Evolutionary conservation across 1,284 basidiomycete genomes (phyloP).

Genomic region (Chalciporus piperatoides): DNA sequence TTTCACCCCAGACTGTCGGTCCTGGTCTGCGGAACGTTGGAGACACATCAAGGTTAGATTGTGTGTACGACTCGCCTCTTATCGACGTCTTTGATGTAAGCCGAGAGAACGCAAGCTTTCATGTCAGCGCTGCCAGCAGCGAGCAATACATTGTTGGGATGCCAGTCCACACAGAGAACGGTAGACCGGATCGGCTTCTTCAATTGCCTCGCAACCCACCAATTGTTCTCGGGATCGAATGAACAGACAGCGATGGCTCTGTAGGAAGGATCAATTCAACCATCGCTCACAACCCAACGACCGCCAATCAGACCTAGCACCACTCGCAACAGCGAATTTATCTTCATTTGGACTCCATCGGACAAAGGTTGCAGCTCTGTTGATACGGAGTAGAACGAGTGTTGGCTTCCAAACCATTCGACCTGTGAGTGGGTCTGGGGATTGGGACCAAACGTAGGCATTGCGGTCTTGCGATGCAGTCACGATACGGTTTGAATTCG

Average conservation of each 20-base stretch:
- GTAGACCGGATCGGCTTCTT: slow-evolving; percentile 97
- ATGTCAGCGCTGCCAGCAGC: slow-evolving; percentile 94
- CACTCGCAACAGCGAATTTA: slow-evolving; percentile 98
- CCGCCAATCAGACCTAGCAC: slow-evolving; percentile 63
- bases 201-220: slow-evolving; percentile 98
- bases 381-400: slow-evolving; percentile 92
- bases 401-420: slow-evolving; percentile 89
- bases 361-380: slow-evolving; percentile 93
- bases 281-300: background rate
- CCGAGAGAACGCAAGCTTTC: slow-evolving; percentile 97
- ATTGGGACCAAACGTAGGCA: slow-evolving; percentile 96
- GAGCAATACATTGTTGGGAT: slow-evolving; percentile 94
- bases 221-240: slow-evolving; percentile 96
- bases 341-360: slow-evolving; percentile 97
- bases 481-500: slow-evolving; percentile 93
- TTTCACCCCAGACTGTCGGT: slow-evolving; percentile 94
- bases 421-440: slow-evolving; percentile 67
- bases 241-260: slow-evolving; percentile 93
- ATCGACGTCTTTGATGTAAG: slow-evolving; percentile 99
- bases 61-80: slow-evolving; percentile 54
- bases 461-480: slow-evolving; percentile 98
- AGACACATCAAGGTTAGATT: background rate
- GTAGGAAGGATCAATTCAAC: slow-evolving; percentile 6
- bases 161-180: slow-evolving; percentile 94
- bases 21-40: slow-evolving; percentile 59